Evolutionary conservation across 768 basidiomycete genomes (phyloP), one percentile per base, ranked within the genome.

Genomic region (Hericium coralloides): DNA sequence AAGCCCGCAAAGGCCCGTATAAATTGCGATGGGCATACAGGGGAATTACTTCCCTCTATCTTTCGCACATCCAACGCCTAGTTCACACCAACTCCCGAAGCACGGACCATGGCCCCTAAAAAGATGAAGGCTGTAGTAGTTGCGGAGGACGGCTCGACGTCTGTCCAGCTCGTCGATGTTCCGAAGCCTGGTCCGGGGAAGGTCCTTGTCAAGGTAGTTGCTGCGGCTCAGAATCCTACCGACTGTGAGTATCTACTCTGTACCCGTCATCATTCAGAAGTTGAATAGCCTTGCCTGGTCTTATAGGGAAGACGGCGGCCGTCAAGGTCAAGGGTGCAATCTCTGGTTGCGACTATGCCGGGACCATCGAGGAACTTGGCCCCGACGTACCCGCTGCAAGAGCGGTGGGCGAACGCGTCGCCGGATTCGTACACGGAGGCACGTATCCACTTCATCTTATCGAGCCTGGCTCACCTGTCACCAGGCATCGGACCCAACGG

Each of bases 361-460:
- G 63, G n/a, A 47, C 39, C 1, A 58, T 63, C 12, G 58, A 55
- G 23, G 58, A 56, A 39, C 38, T 63, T 38, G 61, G 63, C 10
- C 45, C 58, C 4, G 58, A 56, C 37, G 58, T 62, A 22, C 59
- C 55, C 0, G 49, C 38, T 3, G 55, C 58, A 2, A 41, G 53
- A 31, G 41, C 41, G 6, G 39, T 63, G 9, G 63, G 62, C 17
- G 57, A 64, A 52, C 59, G 55, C 3, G 57, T 63, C 20, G 59
- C 55, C 0, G 59, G 58, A 7, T 20, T 55, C 37, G 25, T 58
- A 14, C 1, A 17, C 2, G 55, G 48, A 31, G 22, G 59, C 60
- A 3, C 47, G 59, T 26, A 45, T 18, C 43, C 15, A 18, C 14
- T 31, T 22, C 20, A 7, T 36, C 4, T 17, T 50, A 17, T n/a